phyloP scores from a whole-genome alignment of 305 asterid genomes.

The Fraxinus greggii region DNA sequence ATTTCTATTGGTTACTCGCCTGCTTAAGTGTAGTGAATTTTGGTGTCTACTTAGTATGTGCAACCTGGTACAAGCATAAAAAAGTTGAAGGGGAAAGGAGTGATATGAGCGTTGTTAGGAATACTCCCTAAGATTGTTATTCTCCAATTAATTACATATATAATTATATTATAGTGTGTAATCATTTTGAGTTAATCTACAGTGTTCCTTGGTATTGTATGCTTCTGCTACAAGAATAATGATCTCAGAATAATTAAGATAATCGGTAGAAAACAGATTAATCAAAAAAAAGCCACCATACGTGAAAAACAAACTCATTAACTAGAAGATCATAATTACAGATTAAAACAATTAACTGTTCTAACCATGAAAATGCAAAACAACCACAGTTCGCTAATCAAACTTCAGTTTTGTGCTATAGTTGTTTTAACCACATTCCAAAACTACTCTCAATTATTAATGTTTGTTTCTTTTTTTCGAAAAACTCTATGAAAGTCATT shows the following conservation, averaged over 20 bases:
- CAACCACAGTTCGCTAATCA: background rate
- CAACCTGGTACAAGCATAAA: constrained; percentile 68
- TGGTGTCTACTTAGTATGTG: constrained; percentile 51
- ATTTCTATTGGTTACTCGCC: constrained; percentile 62
- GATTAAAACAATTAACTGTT: background rate
- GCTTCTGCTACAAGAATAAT: background rate
- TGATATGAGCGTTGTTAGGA: constrained; percentile 31
- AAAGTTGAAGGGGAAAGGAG: constrained; percentile 38
- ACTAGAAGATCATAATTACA: background rate
- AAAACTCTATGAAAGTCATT: no score
- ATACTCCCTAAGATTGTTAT: constrained; percentile 12
- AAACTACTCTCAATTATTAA: background rate
- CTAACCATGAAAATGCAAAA: background rate
- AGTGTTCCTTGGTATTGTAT: background rate
- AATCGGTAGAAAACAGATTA: background rate
- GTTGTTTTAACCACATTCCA: background rate
- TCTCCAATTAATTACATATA: background rate
- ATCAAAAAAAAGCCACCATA: background rate
- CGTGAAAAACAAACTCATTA: background rate
- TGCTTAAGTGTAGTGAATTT: constrained; percentile 46
- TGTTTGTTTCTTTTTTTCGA: no score
- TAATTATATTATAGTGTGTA: background rate
- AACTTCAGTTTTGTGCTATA: background rate
- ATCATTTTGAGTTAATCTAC: background rate
- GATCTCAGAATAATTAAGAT: background rate